Base-by-base conservation (phyloP, 176 grass and related monocot genomes). In the Rhynchospora tenuis region DNA sequence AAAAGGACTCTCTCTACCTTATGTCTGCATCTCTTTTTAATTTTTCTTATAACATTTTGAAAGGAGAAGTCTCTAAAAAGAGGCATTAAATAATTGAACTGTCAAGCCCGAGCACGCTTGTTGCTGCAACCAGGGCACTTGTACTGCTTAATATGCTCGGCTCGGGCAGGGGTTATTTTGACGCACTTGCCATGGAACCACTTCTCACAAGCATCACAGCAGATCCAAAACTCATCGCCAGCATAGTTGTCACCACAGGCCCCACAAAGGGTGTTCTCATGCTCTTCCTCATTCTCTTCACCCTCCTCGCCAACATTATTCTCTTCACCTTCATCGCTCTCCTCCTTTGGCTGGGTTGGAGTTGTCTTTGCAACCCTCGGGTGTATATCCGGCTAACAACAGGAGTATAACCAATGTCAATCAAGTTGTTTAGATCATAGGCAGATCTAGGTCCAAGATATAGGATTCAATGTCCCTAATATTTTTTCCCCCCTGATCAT, bases 161-260 rank as follows among this genome's bases (percentile, higher is more conserved):
- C 94, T 59, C 91, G 90, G n/a, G 92, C 94, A 29, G 94, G 92
- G 10, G 94, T 97, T 73, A 97, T 97, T 85, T 88, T 92, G 60
- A 97, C 94, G 26, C 94, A 97, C 81, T 97, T 97, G 14, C 94
- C 94, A 74, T 97, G 92, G 87, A 94, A 97, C 94, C 94, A 97
- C 73, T 86, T 92, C 78, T 97, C 94, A 1, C 94, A 97, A 23
- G 88, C 81, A 81, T 97, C 94, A 73, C 94, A 97, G 17, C 95
- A 97, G 81, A 97, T 97, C 95, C 95, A 97, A 67, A 97, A 97
- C 59, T 97, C 92, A 54, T 94, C 94, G 44, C 89, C 87, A 38
- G 88, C 92, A 2, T 94, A 94, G 62, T 94, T 97, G 64, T 97
- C 94, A 9, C 92, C 92, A 62, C 94, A 94, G 7, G 92, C 87